These are phyloP conservation scores for Golovinomyces cichoracearum DNA, from an alignment of 2,329 filamentous ascomycete genomes.

Conservation along the genomic window DNA sequence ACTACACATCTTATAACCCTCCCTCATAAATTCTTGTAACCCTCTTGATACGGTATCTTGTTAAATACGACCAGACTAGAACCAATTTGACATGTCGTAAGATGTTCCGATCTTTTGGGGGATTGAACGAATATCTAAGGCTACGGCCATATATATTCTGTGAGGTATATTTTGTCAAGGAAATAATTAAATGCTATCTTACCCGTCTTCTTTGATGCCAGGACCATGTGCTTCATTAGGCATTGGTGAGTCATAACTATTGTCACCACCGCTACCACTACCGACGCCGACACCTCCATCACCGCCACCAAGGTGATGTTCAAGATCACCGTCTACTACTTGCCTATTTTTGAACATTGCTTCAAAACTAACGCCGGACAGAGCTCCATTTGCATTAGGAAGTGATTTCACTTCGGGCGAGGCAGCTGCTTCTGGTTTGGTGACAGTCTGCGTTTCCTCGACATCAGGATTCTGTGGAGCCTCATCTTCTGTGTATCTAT, in stretches of 20 bases:
- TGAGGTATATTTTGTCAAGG: constrained; percentile 1
- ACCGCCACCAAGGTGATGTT: constrained; percentile 27
- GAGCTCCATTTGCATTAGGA: constrained; percentile 11
- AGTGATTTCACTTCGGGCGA: constrained; percentile 10
- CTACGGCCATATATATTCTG: neutral
- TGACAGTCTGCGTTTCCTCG: neutral
- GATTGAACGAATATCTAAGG: neutral
- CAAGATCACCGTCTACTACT: constrained; percentile 30
- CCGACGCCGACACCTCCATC: constrained; percentile 3
- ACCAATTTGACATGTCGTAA: neutral
- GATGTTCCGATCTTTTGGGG: neutral
- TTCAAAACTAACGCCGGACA: constrained; percentile 19
- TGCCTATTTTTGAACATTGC: constrained; percentile 21
- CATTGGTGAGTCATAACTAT: constrained; percentile 11
- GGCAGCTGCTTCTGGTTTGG: constrained; percentile 11
- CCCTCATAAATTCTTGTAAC: too few species aligned
- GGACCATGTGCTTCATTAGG: constrained; percentile 24
- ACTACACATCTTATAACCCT: too few species aligned
- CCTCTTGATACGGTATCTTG: too few species aligned
- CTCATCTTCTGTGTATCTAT: constrained; percentile 43
- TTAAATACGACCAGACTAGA: too few species aligned
- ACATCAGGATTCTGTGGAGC: constrained; percentile 18
- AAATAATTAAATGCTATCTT: constrained; percentile 24
- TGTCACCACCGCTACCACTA: constrained; percentile 16
- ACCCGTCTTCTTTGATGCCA: constrained; percentile 78